A percentile compares a stretch with the other conserved stretches of the same genome.
phyloP scores from a whole-genome alignment of 352 stramenopile species.

The Phytophthora sp. region DNA sequence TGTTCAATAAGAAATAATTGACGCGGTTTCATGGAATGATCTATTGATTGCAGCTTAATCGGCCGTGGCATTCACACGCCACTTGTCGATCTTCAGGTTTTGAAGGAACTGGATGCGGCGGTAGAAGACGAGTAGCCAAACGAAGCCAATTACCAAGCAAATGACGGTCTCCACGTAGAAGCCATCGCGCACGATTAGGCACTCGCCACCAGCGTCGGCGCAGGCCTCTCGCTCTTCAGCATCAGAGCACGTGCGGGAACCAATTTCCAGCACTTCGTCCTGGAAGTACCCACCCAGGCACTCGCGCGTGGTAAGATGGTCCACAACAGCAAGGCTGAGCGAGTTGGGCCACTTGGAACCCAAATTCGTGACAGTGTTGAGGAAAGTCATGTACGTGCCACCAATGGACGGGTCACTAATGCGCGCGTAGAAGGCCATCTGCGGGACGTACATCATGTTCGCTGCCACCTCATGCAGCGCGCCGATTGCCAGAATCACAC shows the following conservation, averaged over 20 bases:
- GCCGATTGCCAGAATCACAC: conserved; percentile 69
- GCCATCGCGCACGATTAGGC: conserved; percentile 78
- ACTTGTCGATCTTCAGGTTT: conserved; percentile 86
- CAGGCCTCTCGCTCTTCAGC: conserved; percentile 68
- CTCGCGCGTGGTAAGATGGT: conserved; percentile 81
- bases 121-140: conserved; percentile 80
- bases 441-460: conserved; percentile 94
- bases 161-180: conserved; percentile 84
- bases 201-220: conserved; percentile 63
- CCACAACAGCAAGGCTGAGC: conserved; percentile 81
- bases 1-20: too few species aligned
- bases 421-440: conserved; percentile 99
- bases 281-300: conserved; percentile 75
- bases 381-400: conserved; percentile 99
- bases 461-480: conserved; percentile 84
- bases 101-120: conserved; percentile 72
- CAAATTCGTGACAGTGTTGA: conserved; percentile 99
- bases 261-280: conserved; percentile 75
- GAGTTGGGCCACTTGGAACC: conserved; percentile 95
- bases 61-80: conserved; percentile 57
- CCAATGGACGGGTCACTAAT: conserved; percentile 98
- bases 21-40: conserved; percentile 15
- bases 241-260: conserved; percentile 81
- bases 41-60: conserved; percentile 43
- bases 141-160: conserved; percentile 65